Base-by-base conservation (phyloP, 2,329 filamentous ascomycete genomes). In the Chaetomium olivaceum region DNA sequence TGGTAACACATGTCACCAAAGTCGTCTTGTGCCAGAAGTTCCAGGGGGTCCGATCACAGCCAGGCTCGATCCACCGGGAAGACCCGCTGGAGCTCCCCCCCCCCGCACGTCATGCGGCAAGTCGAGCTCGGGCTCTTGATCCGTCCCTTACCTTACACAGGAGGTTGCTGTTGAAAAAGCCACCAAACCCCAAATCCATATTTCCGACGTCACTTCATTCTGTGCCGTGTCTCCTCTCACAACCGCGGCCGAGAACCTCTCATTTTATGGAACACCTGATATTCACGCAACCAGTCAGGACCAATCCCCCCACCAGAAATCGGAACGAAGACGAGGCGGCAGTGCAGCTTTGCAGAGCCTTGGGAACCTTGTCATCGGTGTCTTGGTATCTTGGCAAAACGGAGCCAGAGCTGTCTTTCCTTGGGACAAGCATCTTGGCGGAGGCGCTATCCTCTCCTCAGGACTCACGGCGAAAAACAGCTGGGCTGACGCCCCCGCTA, bases 361-460 rank as follows among this genome's bases (percentile, higher is more conserved):
- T 19, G 19, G 6, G 12, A 50, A 39, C 46, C 55, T 33, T 55
- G 57, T 48, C 46, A 55, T n/a, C 46, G 46, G 52, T 23, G 64
- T 56, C 60, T 59, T 62, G 59, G 68, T 55, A 50, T 59, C 70
- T 72, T 72, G 70, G 70, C 70, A 61, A 65, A 65, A 64, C 58
- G 55, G 65, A 46, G 51, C 62, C 55, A n/a, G 11, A 46, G 55
- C 63, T 57, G 46, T 66, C 63, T 46, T 51, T 66, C 46, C 56
- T 62, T 16, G 27, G 36, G 57, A 36, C 16, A 9, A 29, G 48
- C n/a, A 51, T 66, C 70, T 70, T 70, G 70, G 69, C 69, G 55
- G 9, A 64, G 55, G 14, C 66, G 60, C 52, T 25, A 57, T 61
- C 39, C 43, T 27, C 46, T 14, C 16, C 39, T 19, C 48, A 29